Conservation (phyloP, 2,329 filamentous ascomycete genomes). For the Setomelanomma holmii region DNA sequence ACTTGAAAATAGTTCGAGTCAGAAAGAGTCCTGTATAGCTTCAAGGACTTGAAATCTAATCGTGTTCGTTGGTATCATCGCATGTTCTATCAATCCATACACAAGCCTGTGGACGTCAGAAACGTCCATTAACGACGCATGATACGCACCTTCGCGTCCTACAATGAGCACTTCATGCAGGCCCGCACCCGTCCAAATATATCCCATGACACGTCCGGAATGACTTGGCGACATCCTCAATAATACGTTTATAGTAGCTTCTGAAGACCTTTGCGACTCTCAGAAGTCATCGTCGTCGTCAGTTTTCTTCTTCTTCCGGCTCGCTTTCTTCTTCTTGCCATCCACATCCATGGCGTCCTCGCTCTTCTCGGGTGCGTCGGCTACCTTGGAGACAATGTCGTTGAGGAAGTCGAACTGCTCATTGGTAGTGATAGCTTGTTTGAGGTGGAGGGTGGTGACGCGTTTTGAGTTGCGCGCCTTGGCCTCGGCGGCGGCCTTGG, state of each 20-base stretch:
- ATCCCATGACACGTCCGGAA: not conserved
- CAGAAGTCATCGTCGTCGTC: slow-evolving; percentile 49
- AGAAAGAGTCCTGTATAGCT: not conserved
- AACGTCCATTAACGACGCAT: slow-evolving; percentile 5
- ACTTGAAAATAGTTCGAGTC: not conserved
- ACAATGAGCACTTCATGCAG: slow-evolving; percentile 2
- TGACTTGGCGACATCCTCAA: not conserved
- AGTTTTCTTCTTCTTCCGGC: slow-evolving; percentile 47
- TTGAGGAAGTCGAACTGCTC: slow-evolving; percentile 93
- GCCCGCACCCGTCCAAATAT: slow-evolving; percentile 13
- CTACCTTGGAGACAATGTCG: slow-evolving; percentile 88
- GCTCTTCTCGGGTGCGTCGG: slow-evolving; percentile 64
- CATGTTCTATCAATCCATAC: not conserved
- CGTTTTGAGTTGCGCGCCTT: slow-evolving; percentile 84
- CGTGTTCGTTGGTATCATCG: slow-evolving; percentile 33
- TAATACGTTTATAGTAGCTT: not conserved
- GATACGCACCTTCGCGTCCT: slow-evolving; percentile 17
- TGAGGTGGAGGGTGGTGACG: slow-evolving; percentile 88
- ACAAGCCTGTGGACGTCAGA: slow-evolving; percentile 7
- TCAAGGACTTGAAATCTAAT: slow-evolving; percentile 2
- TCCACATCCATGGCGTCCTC: slow-evolving; percentile 53
- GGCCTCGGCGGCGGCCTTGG: slow-evolving; percentile 85
- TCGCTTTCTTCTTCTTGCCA: slow-evolving; percentile 54
- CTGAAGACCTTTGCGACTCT: slow-evolving; percentile 4
- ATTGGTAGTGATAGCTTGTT: slow-evolving; percentile 85